Evolutionary conservation across 1,139 yeast species (phyloP).

Genomic region (Geotrichum bryndzae): DNA sequence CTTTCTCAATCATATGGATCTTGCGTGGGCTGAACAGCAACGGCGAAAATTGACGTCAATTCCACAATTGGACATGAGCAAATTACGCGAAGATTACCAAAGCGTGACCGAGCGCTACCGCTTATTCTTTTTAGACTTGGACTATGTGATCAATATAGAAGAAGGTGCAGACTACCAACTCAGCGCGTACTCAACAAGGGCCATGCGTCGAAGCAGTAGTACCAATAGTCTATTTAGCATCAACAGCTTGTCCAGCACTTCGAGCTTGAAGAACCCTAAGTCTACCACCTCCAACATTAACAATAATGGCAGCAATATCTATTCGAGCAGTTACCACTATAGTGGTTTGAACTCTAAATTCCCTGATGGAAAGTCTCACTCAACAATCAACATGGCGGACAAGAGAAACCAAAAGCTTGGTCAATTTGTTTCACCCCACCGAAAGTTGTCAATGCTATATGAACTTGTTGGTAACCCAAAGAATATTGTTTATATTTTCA

Average conservation of each 20-base stretch:
- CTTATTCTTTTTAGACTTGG: conserved; percentile 34
- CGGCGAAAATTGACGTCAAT: conserved; percentile 36
- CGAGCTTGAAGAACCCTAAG: background rate
- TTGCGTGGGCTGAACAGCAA: conserved; percentile 58
- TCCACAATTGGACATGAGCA: conserved; percentile 27
- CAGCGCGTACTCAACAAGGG: conserved; percentile 1
- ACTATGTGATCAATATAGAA: conserved; percentile 16
- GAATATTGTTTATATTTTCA: conserved; percentile 66
- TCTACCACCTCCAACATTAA: background rate
- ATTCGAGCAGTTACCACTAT: background rate
- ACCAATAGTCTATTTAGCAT: conserved; percentile 6
- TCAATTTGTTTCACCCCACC: conserved; percentile 31
- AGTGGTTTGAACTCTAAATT: background rate
- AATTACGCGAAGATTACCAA: conserved; percentile 25
- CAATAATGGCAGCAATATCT: background rate
- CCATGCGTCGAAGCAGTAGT: conserved; percentile 7
- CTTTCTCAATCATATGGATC: conserved; percentile 51
- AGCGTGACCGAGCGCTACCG: conserved; percentile 25
- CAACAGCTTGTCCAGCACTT: conserved; percentile 4
- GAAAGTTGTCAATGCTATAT: conserved; percentile 36
- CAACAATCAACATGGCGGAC: conserved; percentile 3
- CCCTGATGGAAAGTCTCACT: background rate
- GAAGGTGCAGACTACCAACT: background rate
- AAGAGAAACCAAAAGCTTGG: conserved; percentile 9
- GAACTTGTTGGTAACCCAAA: conserved; percentile 47